Evolutionary conservation across 176 grass and related monocot species (phyloP), one percentile per base, ranked within the genome.

Genomic region (Miscanthus lutarioriparius): DNA sequence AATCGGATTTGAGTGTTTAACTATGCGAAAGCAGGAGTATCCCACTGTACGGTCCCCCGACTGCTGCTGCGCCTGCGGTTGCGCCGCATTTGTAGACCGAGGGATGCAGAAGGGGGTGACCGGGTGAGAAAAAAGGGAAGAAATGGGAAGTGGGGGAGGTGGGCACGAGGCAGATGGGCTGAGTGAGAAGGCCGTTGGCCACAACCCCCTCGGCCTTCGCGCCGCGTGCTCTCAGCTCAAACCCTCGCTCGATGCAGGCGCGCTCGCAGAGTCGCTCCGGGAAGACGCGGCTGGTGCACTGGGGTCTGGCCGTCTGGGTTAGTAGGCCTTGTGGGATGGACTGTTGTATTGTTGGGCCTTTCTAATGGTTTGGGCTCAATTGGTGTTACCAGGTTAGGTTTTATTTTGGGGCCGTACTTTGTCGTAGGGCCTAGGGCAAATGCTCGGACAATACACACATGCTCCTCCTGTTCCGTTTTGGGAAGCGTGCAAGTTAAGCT

Each of bases 51-150:
- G 23, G 8, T 23, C 22, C 20, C 9, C 56, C n/a, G 56, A 23
- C 8, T 59, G 56, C 56, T 59, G 56, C 22, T 9, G 22, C 56
- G 56, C 22, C 56, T 10, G n/a, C 56, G 56, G 56, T 61, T 61
- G 56, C 88, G 84, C 88, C 80, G 84, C 84, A 90, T 90, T 87
- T 87, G 89, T 90, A 90, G 88, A 28, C 68, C 35, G 23, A 19
- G 54, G 63, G 25, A 35, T 12, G 81, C 26, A 16, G 58, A 30
- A 23, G 43, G 40, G 14, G 16, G 17, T 11, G 40, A 11, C 40
- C 40, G 36, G 1, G 10, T 10, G 15, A 17, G 38, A 33, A 78
- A 59, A 59, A 61, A 19, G 37, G 63, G 38, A 70, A 59, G 47
- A 8, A 28, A 76, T 61, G 22, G 6, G 48, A 51, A 51, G 38